Base-by-base conservation (phyloP, 2,329 filamentous ascomycete genomes). In the Colletotrichum plurivorum region DNA sequence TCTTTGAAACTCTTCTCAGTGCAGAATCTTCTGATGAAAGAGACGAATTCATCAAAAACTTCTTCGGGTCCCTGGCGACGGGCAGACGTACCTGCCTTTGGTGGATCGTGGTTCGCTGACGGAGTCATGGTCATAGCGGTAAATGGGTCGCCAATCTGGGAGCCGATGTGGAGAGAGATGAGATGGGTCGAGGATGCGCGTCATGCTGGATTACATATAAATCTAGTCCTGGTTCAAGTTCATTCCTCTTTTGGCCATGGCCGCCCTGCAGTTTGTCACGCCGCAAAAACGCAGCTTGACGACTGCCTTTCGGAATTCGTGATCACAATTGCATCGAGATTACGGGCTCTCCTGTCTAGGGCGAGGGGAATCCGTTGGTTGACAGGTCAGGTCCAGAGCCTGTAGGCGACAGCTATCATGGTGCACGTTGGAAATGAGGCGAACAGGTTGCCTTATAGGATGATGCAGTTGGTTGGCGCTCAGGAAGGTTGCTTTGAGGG, bases 291-390 rank as follows among this genome's bases (percentile, higher is more conserved):
- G 3, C 27, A 31, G 27, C 27, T 31, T 31, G 3, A 31, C 27
- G 27, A 31, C 27, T 31, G 27, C 27, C 27, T 31, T 31, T 31
- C 27, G 27, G 27, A 6, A 31, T 31, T 7, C 3, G 3, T 31
- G 27, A 31, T 31, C 27, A 31, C 5, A 9, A 31, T 31, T 31
- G 27, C 27, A 31, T 31, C 27, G 27, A 7, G 27, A 4, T 6
- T 31, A 31, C 27, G 27, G 1, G 27, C 27, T 31, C 5, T 31
- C 27, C 3, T 31, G 3, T 18, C 16, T 20, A 18, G 45, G 45
- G 45, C 45, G 45, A 48, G 45, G 45, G 45, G 45, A 48, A 48
- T 48, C 48, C 48, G 20, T 51, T 51, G 20, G 20, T 51, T 51
- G 22, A 51, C 48, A 51, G 48, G 25, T 27, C 27, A 31, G 27